phyloP scores from a whole-genome alignment of 192 early-diverging fungal species.

The Phlyctochytrium bullatum region DNA sequence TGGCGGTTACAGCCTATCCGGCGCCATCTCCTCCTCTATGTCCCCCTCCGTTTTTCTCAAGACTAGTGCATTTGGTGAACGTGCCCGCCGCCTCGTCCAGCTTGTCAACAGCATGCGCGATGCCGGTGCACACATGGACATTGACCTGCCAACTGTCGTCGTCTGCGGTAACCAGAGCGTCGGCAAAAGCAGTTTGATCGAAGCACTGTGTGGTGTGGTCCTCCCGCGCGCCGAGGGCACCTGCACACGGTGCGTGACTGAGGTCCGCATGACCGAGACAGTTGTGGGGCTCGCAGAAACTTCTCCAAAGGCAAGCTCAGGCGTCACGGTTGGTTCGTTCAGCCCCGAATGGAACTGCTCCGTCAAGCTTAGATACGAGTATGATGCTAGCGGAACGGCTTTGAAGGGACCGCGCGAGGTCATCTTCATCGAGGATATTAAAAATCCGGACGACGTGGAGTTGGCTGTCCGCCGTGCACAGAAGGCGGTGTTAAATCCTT shows the following conservation, averaged over 20 bases:
- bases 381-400: conserved; percentile 29
- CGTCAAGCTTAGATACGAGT: conserved; percentile 49
- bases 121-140: conserved; percentile 44
- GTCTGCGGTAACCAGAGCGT: conserved; percentile 56
- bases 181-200: conserved; percentile 51
- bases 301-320: not conserved
- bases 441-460: conserved; percentile 35
- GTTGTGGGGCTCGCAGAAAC: conserved; percentile 11
- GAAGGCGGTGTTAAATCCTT: conserved; percentile 57
- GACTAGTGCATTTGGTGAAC: conserved; percentile 25
- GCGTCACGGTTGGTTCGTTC: not conserved
- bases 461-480: conserved; percentile 47
- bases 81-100: conserved; percentile 30
- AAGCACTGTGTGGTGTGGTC: conserved; percentile 50
- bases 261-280: conserved; percentile 41
- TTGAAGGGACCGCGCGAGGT: conserved; percentile 34
- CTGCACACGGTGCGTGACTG: conserved; percentile 56
- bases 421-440: conserved; percentile 35
- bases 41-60: conserved; percentile 25
- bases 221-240: conserved; percentile 51
- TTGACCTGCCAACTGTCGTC: conserved; percentile 57
- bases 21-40: not conserved
- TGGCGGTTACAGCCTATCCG: too few species aligned
- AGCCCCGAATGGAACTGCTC: conserved; percentile 37
- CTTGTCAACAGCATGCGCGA: conserved; percentile 45